A percentile compares a stretch with the other conserved stretches of the same genome.
Conservation (phyloP, 305 asterid species). For the Fraxinus nigra region DNA sequence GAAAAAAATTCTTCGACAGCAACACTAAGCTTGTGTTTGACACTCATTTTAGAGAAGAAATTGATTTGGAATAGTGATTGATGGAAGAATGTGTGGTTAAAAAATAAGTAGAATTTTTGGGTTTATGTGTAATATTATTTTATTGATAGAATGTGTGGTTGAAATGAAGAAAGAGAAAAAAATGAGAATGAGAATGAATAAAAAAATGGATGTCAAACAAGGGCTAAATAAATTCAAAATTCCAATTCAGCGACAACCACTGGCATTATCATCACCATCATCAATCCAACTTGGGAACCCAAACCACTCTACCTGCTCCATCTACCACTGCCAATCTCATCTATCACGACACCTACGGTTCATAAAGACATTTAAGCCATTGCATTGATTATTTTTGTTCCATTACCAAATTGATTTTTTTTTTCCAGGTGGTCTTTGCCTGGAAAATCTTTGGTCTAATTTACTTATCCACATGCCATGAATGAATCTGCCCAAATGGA, state of each 20-base stretch:
- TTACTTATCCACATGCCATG: not conserved
- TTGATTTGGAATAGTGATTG: too few species aligned
- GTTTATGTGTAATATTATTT: too few species aligned
- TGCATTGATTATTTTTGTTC: not conserved
- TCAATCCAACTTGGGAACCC: not conserved
- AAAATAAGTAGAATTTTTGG: too few species aligned
- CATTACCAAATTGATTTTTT: not conserved
- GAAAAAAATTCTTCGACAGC: not conserved
- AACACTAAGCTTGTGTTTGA: not conserved
- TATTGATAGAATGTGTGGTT: too few species aligned
- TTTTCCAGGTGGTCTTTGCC: not conserved
- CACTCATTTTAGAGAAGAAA: too few species aligned
- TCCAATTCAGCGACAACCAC: not conserved
- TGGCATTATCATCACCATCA: not conserved
- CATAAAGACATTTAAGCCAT: not conserved
- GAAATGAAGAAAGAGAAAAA: too few species aligned
- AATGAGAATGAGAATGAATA: too few species aligned
- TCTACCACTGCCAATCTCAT: not conserved
- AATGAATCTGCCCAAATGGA: not conserved
- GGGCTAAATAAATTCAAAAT: not conserved
- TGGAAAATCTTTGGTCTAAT: not conserved
- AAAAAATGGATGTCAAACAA: too few species aligned
- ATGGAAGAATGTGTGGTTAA: too few species aligned
- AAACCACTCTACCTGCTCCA: not conserved
- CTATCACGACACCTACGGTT: not conserved